A percentile compares a stretch with the other conserved stretches of the same genome.
Evolutionary conservation across 768 basidiomycete genomes (phyloP).

Genomic region (Tephrocybe sp.): DNA sequence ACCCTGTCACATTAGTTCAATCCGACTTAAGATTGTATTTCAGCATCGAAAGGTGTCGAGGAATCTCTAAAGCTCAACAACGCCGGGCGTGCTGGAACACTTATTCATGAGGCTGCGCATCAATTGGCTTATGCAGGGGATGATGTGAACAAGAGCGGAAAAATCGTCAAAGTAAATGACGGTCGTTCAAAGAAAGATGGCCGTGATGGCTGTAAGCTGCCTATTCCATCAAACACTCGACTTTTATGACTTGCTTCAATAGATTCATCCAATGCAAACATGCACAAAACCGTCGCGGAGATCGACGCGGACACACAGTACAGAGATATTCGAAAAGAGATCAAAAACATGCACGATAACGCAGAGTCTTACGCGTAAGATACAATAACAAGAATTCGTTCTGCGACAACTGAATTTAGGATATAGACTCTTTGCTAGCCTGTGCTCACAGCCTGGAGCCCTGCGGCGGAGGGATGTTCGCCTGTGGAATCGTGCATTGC

Average conservation of each 20-base stretch:
- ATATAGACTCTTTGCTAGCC: not conserved
- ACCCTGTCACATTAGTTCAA: not conserved
- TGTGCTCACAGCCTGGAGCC: slow-evolving; percentile 3
- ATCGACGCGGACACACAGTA: not conserved
- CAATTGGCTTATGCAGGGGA: not conserved
- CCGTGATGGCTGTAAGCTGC: not conserved
- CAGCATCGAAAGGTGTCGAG: too few species aligned
- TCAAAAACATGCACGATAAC: not conserved
- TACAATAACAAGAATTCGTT: not conserved
- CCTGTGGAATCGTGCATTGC: not conserved
- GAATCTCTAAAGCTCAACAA: too few species aligned
- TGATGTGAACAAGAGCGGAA: not conserved
- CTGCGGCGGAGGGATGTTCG: not conserved
- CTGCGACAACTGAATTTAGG: not conserved
- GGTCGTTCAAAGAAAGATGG: not conserved
- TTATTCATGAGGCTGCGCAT: not conserved
- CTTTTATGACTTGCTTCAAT: not conserved
- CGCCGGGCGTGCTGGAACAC: not conserved
- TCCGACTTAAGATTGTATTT: too few species aligned
- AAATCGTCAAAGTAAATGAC: not conserved
- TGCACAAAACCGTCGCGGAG: slow-evolving; percentile 1
- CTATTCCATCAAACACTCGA: not conserved
- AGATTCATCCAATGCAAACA: not conserved
- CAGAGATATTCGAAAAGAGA: not conserved
- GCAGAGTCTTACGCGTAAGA: slow-evolving; percentile 2